These are phyloP conservation scores for Saitozyma podzolica DNA, from an alignment of 768 basidiomycete genomes.

Conservation along the genomic window DNA sequence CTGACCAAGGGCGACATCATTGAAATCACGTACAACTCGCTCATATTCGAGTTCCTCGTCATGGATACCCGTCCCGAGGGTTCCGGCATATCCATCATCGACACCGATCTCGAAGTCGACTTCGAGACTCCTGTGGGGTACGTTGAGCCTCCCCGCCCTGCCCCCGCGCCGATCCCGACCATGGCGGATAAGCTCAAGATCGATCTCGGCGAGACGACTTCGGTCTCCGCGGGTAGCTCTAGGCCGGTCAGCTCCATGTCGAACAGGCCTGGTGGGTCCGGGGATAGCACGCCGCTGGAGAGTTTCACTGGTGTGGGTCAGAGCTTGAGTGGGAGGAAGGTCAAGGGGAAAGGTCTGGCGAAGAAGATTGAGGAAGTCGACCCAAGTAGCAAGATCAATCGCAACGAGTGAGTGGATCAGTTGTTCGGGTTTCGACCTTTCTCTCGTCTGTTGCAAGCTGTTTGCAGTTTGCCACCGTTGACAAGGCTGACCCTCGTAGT, in stretches of 20 bases:
- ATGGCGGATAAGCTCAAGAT: slow-evolving; percentile 98
- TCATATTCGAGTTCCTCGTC: slow-evolving; percentile 90
- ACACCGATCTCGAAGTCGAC: slow-evolving; percentile 98
- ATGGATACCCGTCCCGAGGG: slow-evolving; percentile 86
- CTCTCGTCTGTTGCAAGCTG: neutral
- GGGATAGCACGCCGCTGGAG: slow-evolving; percentile 55
- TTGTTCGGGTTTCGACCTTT: neutral
- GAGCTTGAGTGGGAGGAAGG: slow-evolving; percentile 83
- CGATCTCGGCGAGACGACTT: slow-evolving; percentile 61
- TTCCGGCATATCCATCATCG: slow-evolving; percentile 81
- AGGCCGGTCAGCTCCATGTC: slow-evolving; percentile 64
- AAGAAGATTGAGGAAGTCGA: slow-evolving; percentile 77
- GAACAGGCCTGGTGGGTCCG: slow-evolving; percentile 8
- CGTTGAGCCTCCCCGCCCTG: slow-evolving; percentile 85
- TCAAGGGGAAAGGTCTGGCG: slow-evolving; percentile 89
- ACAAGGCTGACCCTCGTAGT: slow-evolving; percentile 55
- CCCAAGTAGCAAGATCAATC: slow-evolving; percentile 79
- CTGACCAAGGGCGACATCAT: slow-evolving; percentile 95
- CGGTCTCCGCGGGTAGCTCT: slow-evolving; percentile 75
- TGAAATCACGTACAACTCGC: slow-evolving; percentile 94
- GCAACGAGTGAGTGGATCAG: slow-evolving; percentile 72
- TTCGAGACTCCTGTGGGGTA: slow-evolving; percentile 84
- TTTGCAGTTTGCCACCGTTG: too few relatives aligned
- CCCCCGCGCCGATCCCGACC: slow-evolving; percentile 75
- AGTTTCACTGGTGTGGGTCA: slow-evolving; percentile 95